Evolutionary conservation across 257 asterid species (phyloP).

Genomic region (Nicotiana obtusifolia): DNA sequence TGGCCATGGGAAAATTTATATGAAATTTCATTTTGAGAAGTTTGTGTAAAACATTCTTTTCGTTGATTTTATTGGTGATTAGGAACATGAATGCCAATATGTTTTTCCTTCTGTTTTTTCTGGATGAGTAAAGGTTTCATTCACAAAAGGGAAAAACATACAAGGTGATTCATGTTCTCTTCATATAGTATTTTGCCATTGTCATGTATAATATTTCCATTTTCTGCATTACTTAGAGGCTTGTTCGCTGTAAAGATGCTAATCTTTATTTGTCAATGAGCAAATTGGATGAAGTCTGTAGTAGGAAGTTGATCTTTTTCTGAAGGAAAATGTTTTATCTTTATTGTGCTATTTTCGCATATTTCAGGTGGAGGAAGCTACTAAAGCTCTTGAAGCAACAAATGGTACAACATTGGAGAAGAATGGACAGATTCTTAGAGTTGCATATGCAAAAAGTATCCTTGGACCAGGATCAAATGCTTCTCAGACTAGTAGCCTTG

Average conservation of each 20-base stretch:
- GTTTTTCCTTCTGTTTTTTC: too few species aligned
- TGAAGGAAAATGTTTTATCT: neutral
- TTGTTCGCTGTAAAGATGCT: neutral
- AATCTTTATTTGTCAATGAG: neutral
- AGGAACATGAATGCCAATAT: neutral
- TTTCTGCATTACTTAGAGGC: neutral
- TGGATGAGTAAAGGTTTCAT: neutral
- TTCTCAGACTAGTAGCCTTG: constrained; percentile 90
- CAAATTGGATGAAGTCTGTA: neutral
- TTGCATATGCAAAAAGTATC: constrained; percentile 96
- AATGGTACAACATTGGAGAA: constrained; percentile 88
- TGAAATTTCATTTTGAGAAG: neutral
- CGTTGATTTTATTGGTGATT: neutral
- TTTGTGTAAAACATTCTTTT: neutral
- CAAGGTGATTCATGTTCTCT: neutral
- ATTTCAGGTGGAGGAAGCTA: constrained; percentile 83
- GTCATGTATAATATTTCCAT: neutral
- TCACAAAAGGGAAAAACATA: neutral
- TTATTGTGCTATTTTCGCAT: constrained; percentile 10
- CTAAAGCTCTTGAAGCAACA: constrained; percentile 91
- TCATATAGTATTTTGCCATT: neutral
- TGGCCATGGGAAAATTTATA: neutral
- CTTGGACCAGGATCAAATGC: constrained; percentile 79
- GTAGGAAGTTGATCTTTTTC: neutral
- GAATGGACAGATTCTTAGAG: constrained; percentile 98